These are phyloP conservation scores for Nepenthes alata DNA, from an alignment of 179 eudicot genomes.

Conservation along the genomic window DNA sequence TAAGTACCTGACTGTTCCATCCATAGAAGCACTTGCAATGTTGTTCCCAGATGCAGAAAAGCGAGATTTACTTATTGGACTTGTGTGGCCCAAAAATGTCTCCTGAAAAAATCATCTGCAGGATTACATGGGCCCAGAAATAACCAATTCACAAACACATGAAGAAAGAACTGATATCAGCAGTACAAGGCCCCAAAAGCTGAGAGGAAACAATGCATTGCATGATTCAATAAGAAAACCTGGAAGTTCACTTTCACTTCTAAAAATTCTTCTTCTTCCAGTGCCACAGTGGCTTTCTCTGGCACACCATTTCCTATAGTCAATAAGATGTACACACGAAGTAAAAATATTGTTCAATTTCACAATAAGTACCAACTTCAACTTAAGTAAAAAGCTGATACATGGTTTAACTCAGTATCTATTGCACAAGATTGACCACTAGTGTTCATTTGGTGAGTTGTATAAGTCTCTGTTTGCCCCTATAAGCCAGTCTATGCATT, in stretches of 20 bases:
- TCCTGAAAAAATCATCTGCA: conserved; percentile 28
- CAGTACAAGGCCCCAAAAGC: neutral
- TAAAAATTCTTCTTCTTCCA: conserved; percentile 59
- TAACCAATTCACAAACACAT: neutral
- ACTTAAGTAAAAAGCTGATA: no score
- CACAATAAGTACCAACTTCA: no score
- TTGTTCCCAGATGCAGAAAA: conserved; percentile 92
- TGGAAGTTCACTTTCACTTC: conserved; percentile 87
- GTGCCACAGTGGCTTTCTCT: conserved; percentile 28
- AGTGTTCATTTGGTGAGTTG: no score
- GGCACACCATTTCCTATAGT: conserved; percentile 12
- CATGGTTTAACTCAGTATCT: no score
- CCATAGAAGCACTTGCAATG: conserved; percentile 91
- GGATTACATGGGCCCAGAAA: neutral
- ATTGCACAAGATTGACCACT: no score
- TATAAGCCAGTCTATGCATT: no score
- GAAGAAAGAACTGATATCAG: conserved; percentile 1
- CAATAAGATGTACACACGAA: no score
- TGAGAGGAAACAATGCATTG: neutral
- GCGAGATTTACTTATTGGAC: conserved; percentile 80
- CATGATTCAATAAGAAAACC: conserved; percentile 26
- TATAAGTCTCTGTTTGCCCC: no score
- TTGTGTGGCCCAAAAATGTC: conserved; percentile 88
- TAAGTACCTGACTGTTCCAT: conserved; percentile 89
- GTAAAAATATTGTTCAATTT: no score